phyloP scores from a whole-genome alignment of 768 basidiomycete species.

The Mycena amicta region DNA sequence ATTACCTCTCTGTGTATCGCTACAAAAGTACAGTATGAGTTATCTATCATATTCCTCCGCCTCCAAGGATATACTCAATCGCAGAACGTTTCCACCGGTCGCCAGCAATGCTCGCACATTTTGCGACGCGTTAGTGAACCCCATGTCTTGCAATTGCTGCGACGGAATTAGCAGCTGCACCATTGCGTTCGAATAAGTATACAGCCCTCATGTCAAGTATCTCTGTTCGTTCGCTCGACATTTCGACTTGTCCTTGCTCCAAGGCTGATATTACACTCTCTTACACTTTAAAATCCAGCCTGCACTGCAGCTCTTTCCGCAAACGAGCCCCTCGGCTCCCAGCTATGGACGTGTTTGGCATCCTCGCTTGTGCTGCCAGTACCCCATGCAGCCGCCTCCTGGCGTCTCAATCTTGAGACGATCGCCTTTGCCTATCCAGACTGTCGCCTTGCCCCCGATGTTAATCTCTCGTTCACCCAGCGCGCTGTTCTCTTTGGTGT shows the following conservation, averaged over 20 bases:
- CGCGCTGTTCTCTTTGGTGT: slow-evolving; percentile 41
- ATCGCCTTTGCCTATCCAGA: slow-evolving; percentile 90
- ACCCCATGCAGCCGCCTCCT: slow-evolving; percentile 91
- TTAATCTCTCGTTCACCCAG: slow-evolving; percentile 64
- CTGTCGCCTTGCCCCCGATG: slow-evolving; percentile 86
- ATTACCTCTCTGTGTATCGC: no score
- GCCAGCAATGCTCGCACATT: slow-evolving; percentile 90
- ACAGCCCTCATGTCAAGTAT: neutral
- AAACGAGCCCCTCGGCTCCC: slow-evolving; percentile 76
- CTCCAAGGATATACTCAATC: slow-evolving; percentile 88
- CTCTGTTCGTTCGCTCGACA: no score
- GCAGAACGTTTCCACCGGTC: slow-evolving; percentile 93
- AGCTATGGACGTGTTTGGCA: slow-evolving; percentile 42
- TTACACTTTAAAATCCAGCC: slow-evolving; percentile 55
- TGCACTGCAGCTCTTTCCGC: slow-evolving; percentile 65
- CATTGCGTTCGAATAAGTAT: neutral
- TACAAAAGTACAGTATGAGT: neutral
- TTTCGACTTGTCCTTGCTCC: no score
- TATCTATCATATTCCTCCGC: slow-evolving; percentile 61
- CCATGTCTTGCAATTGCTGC: slow-evolving; percentile 96
- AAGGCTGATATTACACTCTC: neutral
- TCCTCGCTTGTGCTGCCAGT: slow-evolving; percentile 25
- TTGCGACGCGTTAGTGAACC: slow-evolving; percentile 85
- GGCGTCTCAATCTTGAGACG: slow-evolving; percentile 82
- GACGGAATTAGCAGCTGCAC: no score